Base-by-base conservation (phyloP, 305 asterid genomes). In the Coffea humblotiana region DNA sequence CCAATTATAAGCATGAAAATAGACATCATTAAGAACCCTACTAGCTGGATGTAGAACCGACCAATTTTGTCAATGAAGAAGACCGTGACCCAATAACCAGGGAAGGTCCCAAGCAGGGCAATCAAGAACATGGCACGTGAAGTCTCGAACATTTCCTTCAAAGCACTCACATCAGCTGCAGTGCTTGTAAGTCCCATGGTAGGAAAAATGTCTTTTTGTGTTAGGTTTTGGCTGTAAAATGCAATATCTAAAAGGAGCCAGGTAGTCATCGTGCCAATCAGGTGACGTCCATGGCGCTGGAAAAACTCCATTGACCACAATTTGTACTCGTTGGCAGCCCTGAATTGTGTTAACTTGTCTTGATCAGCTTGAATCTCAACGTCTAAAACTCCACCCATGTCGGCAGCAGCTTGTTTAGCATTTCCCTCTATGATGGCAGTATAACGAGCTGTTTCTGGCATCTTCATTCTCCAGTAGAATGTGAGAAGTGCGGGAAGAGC, bases 401-500 rank as follows among this genome's bases (percentile, higher is more conserved):
- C 95, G 1, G 85, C 45, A 8, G 93, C 93, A 8, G 95, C 95
- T 78, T 88, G 92, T 80, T 89, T 87, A 0, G 93, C 90, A 70
- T 91, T 91, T 51, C 95, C 95, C 82, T 89, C 92, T 4, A 91
- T 88, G 52, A 91, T 21, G 5, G 95, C 93, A 13, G 95, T 91
- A 85, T 91, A 91, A 4, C 95, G 88, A 4, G 90, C 96, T 10
- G 93, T 91, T 85, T 91, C 96, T 8, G 95, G 95, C 95, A 91
- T 91, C 83, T 91, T 91, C 93, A 89, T 91, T 75, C 92, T 65
- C 93, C 93, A 91, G 78, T 91, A 91, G 87, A 65, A 91, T 0
- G 93, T 91, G 19, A 90, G 72, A 11, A 88, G 58, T 3, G 93
- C 93, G 4, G 95, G 93, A 13, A 91, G 76, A 52, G 93, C 87